Evolutionary conservation across 1,284 basidiomycete species (phyloP), one percentile per base, ranked within the genome.

Genomic region (Amylostereum chailletii): DNA sequence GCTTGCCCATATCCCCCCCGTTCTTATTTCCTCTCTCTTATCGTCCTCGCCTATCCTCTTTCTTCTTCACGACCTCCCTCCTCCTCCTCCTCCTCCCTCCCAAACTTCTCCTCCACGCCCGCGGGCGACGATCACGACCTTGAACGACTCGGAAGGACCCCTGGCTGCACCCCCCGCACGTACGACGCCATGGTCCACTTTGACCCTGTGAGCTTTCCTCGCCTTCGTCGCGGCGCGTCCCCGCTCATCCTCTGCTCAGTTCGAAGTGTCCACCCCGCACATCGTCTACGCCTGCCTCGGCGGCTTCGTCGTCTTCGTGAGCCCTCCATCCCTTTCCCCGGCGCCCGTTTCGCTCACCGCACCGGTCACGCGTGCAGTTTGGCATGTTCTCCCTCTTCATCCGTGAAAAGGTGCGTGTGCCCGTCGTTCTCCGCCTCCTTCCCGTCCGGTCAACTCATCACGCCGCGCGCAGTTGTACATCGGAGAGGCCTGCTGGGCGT

Each of bases 401-500:
- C 62, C 87, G 94, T 63, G 94, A 97, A 71, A 85, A 79, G 72
- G 86, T 84, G 50, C 42, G 72, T 55, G 55, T 36, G 19, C 7
- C 3, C n/a, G 29, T 42, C 29, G 11, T 19, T 38, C n/a, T 41
- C 26, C 30, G 42, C n/a, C n/a, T n/a, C n/a, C n/a, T n/a, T n/a
- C n/a, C n/a, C n/a, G n/a, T n/a, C n/a, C n/a, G n/a, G n/a, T n/a
- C n/a, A n/a, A n/a, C n/a, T n/a, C n/a, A n/a, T n/a, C n/a, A n/a
- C n/a, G n/a, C 26, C 31, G 8, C 34, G 6, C 31, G 30, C 47
- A 87, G 75, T 70, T 97, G 33, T 99, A 97, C 63, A 83, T 98
- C 54, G 96, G 96, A 57, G 96, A 99, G 76, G 94, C 96, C 4
- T 92, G 90, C 57, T 89, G 93, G 76, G 94, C 96, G 2, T 96